Base-by-base conservation (phyloP, 176 grass and related monocot species). In the Avena eriantha region DNA sequence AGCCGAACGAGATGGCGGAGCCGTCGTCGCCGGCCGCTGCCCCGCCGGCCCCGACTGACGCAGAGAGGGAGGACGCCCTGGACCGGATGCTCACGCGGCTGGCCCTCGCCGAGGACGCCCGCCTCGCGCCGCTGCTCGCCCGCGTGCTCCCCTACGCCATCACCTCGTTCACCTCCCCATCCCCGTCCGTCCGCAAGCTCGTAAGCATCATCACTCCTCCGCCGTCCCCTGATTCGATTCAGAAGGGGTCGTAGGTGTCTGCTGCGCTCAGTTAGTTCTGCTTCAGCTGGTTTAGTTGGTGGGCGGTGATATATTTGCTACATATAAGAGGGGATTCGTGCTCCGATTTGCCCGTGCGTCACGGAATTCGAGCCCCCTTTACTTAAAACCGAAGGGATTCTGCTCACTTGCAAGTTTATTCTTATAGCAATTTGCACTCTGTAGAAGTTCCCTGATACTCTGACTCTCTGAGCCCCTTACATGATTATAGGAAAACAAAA, bases 41-140 rank as follows among this genome's bases (percentile, higher is more conserved):
- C 17, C 17, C 86, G 22, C 60, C 84, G 43, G 83, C 19, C 51
- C 89, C 76, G 69, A 90, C 91, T 15, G 95, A 93, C 34, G 89
- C 77, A 54, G 95, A 93, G 91, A 90, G 93, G 83, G 86, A 89
- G 87, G 93, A 91, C 21, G 80, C 88, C 49, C 89, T 98, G 69
- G 95, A 98, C 75, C 87, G 93, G 76, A 92, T 93, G 91, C 93
- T 98, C 34, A 98, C 91, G 50, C 91, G 93, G 3, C 83, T 98
- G 82, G 95, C 95, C 88, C 86, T 95, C 49, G 91, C 95, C 35
- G 93, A 93, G 51, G 95, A 98, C 86, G 56, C 82, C 36, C 91
- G 88, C 80, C 95, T 98, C 69, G 87, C 92, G 77, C 87, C 89
- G 84, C 80, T 95, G 68, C 93, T 98, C 87, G 54, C 73, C 53